phyloP scores from a whole-genome alignment of 2,329 filamentous ascomycete species.

The Cadophora gregata region DNA sequence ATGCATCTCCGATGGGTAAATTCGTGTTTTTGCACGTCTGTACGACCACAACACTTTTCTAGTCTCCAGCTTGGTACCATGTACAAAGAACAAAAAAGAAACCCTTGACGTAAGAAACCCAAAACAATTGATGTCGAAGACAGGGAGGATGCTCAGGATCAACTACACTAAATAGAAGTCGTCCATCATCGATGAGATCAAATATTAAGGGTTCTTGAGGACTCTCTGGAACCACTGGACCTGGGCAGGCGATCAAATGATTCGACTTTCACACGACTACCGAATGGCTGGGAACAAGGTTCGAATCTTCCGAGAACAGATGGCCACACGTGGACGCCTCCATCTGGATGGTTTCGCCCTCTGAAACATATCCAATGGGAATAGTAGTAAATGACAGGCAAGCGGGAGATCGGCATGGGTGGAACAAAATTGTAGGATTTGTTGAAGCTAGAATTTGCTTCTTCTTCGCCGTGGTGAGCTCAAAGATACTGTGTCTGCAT shows the following conservation, averaged over 20 bases:
- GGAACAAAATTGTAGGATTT: conserved; percentile 4
- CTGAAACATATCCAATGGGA: conserved; percentile 14
- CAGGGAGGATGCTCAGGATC: neutral
- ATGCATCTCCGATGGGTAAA: neutral
- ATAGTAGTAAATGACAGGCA: neutral
- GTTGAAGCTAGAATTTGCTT: neutral
- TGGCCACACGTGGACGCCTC: conserved; percentile 9
- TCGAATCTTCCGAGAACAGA: neutral
- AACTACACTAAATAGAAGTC: neutral
- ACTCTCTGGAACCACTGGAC: neutral
- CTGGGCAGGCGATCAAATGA: neutral
- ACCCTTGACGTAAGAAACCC: neutral
- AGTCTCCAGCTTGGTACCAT: neutral
- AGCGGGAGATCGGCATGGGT: neutral
- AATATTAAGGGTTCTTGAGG: no score
- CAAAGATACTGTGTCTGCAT: neutral
- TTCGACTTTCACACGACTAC: neutral
- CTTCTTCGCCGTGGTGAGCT: neutral
- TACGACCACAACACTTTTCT: neutral
- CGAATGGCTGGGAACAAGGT: neutral
- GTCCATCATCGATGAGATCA: neutral
- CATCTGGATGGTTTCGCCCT: neutral
- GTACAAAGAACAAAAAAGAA: neutral
- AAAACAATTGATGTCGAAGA: neutral
- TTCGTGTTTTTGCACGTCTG: neutral